These are phyloP conservation scores for Phytophthora hybrid DNA, from an alignment of 352 stramenopile genomes.

Conservation along the genomic window DNA sequence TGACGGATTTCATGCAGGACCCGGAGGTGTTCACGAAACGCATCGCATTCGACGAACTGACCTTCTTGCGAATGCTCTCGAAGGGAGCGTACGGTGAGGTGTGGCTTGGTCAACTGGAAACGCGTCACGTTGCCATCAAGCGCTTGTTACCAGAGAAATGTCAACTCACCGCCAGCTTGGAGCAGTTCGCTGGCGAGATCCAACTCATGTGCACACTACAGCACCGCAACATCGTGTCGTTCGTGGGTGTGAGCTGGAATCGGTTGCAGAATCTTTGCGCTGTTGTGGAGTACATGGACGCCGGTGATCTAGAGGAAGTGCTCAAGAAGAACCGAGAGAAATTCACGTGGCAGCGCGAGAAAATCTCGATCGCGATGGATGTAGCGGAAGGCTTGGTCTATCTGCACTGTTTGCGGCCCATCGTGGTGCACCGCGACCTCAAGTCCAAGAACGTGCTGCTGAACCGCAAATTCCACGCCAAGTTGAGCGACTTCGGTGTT, in stretches of 20 bases:
- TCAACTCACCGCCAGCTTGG: conserved; percentile 55
- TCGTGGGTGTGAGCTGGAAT: conserved; percentile 79
- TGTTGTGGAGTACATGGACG: conserved; percentile 85
- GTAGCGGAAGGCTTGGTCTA: conserved; percentile 87
- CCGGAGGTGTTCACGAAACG: conserved; percentile 54
- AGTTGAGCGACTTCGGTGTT: conserved; percentile 91
- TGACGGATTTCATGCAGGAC: conserved; percentile 65
- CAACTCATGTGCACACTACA: conserved; percentile 74
- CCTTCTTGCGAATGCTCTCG: conserved; percentile 65
- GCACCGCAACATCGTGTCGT: conserved; percentile 82
- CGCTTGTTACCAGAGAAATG: conserved; percentile 68
- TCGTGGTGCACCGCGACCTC: conserved; percentile 64
- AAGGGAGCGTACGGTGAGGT: conserved; percentile 83
- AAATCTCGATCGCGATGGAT: conserved; percentile 87
- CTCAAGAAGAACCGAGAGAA: conserved; percentile 60
- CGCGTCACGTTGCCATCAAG: conserved; percentile 80
- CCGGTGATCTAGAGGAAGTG: conserved; percentile 69
- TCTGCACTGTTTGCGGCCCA: conserved; percentile 74
- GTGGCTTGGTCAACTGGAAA: conserved; percentile 72
- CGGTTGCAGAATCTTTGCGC: conserved; percentile 72
- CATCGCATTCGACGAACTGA: conserved; percentile 77
- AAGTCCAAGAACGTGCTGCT: conserved; percentile 58
- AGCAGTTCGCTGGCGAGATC: conserved; percentile 80
- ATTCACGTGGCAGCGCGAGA: conserved; percentile 73
- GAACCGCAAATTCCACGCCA: conserved; percentile 66